phyloP scores from a whole-genome alignment of 495 filamentous ascomycete genomes.

The Podospora appendiculata region DNA sequence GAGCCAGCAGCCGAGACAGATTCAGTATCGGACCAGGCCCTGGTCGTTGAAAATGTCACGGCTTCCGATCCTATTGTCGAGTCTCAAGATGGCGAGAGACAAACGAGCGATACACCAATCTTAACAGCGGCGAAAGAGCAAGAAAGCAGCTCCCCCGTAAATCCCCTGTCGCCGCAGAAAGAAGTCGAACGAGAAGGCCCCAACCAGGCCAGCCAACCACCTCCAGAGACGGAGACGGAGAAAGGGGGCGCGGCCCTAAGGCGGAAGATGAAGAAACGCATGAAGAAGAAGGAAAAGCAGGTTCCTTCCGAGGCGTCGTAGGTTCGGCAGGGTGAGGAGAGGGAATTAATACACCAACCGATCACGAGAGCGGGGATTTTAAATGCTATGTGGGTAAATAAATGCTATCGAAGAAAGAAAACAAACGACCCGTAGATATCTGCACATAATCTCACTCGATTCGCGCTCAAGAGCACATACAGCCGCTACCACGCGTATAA shows the following conservation, averaged over 20 bases:
- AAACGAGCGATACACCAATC: no score
- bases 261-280: conserved; percentile 45
- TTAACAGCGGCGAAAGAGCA: no score
- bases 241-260: conserved; percentile 30
- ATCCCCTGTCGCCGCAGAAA: neutral
- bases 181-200: neutral
- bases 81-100: no score
- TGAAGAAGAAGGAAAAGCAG: conserved; percentile 21
- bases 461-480: no score
- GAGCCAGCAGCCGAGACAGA: neutral
- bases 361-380: no score
- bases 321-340: neutral
- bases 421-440: neutral
- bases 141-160: no score
- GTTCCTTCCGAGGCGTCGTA: conserved; percentile 6
- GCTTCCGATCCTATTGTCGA: no score
- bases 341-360: neutral
- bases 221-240: conserved; percentile 1
- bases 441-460: neutral
- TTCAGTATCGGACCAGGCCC: neutral
- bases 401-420: no score
- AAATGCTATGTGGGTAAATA: no score
- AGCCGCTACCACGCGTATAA: no score
- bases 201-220: no score
- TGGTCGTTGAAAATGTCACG: no score